These are phyloP conservation scores for Botryotinia globosa DNA, from an alignment of 2,329 filamentous ascomycete species.

Conservation along the genomic window DNA sequence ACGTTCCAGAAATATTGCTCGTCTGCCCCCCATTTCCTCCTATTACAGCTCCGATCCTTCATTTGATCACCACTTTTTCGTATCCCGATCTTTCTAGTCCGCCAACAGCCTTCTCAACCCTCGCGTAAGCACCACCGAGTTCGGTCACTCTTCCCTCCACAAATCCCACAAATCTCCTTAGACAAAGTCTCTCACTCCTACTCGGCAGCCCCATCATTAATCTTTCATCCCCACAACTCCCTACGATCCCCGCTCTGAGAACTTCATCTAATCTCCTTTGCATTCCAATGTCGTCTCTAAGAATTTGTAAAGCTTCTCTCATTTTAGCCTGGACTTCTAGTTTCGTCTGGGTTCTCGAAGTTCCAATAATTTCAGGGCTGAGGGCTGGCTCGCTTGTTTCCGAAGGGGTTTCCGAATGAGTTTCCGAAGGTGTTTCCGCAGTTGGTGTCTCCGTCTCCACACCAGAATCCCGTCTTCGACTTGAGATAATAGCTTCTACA, in stretches of 20 bases:
- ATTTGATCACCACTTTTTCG: constrained; percentile 1
- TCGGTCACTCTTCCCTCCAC: constrained; percentile 18
- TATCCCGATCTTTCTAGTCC: constrained; percentile 9
- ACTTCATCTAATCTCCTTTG: constrained; percentile 16
- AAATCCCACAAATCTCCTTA: constrained; percentile 18
- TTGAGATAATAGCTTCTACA: constrained; percentile 11
- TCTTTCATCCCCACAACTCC: constrained; percentile 15
- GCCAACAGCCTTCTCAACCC: constrained; percentile 14
- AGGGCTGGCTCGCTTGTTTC: neutral
- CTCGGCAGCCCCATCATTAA: constrained; percentile 18
- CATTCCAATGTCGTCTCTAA: constrained; percentile 13
- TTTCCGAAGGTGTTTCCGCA: neutral
- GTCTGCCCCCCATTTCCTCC: no score
- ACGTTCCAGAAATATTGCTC: no score
- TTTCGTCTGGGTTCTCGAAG: neutral
- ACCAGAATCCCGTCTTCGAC: constrained; percentile 5
- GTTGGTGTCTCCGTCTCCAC: neutral
- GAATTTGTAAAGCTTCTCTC: constrained; percentile 1
- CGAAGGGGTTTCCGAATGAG: neutral
- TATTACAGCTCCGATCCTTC: neutral
- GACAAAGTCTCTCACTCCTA: constrained; percentile 16
- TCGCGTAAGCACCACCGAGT: constrained; percentile 9
- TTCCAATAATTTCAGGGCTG: neutral
- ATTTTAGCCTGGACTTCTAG: constrained; percentile 2
- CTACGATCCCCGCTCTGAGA: constrained; percentile 15